phyloP scores from a whole-genome alignment of 2,329 filamentous ascomycete genomes.

The Sporothrix schenckii region DNA sequence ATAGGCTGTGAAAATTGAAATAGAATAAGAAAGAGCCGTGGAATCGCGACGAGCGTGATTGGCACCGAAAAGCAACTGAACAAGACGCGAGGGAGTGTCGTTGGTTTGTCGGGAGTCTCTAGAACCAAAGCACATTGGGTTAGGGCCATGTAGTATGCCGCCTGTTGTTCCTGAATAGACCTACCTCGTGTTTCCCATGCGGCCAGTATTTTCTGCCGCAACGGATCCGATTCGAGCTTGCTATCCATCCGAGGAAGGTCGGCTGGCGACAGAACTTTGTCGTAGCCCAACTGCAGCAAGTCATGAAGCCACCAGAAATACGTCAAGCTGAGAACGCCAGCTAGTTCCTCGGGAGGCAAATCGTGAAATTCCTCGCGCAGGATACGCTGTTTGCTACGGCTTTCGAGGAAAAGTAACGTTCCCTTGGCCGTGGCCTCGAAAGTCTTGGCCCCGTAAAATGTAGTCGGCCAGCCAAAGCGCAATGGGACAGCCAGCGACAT shows the following conservation, averaged over 20 bases:
- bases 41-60: constrained; percentile 42
- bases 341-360: constrained; percentile 40
- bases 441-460: background rate
- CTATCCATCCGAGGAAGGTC: constrained; percentile 40
- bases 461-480: constrained; percentile 41
- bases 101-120: constrained; percentile 38
- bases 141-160: background rate
- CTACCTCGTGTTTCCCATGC: constrained; percentile 41
- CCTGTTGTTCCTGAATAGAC: background rate
- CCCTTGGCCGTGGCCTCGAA: background rate
- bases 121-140: background rate
- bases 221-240: constrained; percentile 36
- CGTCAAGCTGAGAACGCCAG: constrained; percentile 38
- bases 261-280: constrained; percentile 36
- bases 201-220: constrained; percentile 37
- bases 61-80: constrained; percentile 40
- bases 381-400: constrained; percentile 34
- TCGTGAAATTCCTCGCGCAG: constrained; percentile 30
- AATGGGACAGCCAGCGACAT: constrained; percentile 22
- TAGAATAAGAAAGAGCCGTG: constrained; percentile 45
- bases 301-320: constrained; percentile 45
- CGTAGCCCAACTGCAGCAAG: constrained; percentile 41
- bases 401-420: constrained; percentile 34
- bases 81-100: constrained; percentile 42
- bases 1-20: constrained; percentile 49